Conservation (phyloP, 331 rosid genomes). For the Saraca asoca region DNA sequence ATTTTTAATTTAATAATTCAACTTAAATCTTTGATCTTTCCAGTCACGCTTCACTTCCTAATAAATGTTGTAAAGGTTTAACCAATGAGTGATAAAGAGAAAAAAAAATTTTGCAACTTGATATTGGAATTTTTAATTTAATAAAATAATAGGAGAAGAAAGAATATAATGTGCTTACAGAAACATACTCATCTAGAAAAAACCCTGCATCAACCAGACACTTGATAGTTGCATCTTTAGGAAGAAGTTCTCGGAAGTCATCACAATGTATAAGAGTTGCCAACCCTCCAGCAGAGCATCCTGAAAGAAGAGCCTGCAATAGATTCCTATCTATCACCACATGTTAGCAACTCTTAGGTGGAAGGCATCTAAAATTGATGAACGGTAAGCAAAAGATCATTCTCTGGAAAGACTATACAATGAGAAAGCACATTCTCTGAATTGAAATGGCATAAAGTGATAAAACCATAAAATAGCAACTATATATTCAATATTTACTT, state of each 20-base stretch:
- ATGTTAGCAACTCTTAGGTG: constrained; percentile 22
- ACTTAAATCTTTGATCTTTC: constrained; percentile 1
- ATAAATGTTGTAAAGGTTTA: constrained; percentile 23
- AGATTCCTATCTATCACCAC: constrained; percentile 29
- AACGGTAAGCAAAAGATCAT: neutral
- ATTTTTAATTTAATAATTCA: too few species aligned
- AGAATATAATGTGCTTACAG: constrained; percentile 14
- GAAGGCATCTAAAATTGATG: constrained; percentile 18
- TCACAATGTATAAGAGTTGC: constrained; percentile 93
- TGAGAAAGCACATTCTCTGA: constrained; percentile 11
- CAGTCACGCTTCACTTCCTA: neutral
- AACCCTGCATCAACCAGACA: constrained; percentile 96
- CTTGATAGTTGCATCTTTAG: constrained; percentile 63
- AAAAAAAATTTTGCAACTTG: constrained; percentile 9
- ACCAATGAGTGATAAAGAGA: neutral
- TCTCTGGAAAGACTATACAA: neutral
- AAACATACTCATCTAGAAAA: constrained; percentile 94
- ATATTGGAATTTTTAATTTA: constrained; percentile 9
- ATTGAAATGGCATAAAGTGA: neutral
- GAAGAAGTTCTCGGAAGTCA: constrained; percentile 59
- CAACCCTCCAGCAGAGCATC: constrained; percentile 97
- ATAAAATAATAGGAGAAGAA: constrained; percentile 27
- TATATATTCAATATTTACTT: constrained; percentile 17
- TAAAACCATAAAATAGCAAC: too few species aligned
- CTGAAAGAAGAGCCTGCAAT: constrained; percentile 87